These are phyloP conservation scores for Colletotrichum sp. DNA, from an alignment of 2,329 filamentous ascomycete genomes.

Conservation along the genomic window DNA sequence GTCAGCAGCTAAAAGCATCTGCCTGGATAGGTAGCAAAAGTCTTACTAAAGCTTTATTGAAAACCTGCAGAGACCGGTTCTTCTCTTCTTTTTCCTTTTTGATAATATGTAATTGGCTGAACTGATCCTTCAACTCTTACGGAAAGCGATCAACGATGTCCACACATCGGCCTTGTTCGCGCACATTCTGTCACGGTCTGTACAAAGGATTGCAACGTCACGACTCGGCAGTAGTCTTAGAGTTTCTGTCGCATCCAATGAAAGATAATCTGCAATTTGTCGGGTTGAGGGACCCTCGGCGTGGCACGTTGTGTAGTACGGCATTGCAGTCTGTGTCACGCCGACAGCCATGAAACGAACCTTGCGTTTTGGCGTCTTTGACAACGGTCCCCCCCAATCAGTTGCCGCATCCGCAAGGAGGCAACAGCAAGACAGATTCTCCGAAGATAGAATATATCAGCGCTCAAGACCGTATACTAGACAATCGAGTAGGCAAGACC, in stretches of 20 bases:
- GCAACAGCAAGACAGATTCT: accelerated
- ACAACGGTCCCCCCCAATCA: accelerated
- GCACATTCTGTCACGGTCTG: too few species aligned
- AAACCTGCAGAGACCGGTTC: too few species aligned
- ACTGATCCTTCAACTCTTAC: not conserved
- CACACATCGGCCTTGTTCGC: too few species aligned
- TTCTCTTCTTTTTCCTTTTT: too few species aligned
- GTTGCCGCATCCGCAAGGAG: not conserved
- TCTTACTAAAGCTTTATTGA: too few species aligned
- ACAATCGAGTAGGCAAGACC: accelerated
- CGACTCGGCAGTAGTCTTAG: not conserved
- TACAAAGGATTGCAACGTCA: not conserved
- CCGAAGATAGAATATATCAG: accelerated
- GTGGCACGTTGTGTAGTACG: not conserved
- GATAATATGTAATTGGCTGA: too few species aligned
- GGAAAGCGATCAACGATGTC: too few species aligned
- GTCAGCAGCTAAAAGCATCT: too few species aligned
- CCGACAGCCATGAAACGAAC: not conserved
- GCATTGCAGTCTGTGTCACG: not conserved
- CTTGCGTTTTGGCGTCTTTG: not conserved
- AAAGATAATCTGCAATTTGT: too few species aligned
- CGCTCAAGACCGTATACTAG: not conserved
- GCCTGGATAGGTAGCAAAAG: too few species aligned
- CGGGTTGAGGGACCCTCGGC: too few species aligned
- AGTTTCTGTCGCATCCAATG: too few species aligned